phyloP scores from a whole-genome alignment of 23 red algal genomes.

The Gracilariopsis chorda region DNA sequence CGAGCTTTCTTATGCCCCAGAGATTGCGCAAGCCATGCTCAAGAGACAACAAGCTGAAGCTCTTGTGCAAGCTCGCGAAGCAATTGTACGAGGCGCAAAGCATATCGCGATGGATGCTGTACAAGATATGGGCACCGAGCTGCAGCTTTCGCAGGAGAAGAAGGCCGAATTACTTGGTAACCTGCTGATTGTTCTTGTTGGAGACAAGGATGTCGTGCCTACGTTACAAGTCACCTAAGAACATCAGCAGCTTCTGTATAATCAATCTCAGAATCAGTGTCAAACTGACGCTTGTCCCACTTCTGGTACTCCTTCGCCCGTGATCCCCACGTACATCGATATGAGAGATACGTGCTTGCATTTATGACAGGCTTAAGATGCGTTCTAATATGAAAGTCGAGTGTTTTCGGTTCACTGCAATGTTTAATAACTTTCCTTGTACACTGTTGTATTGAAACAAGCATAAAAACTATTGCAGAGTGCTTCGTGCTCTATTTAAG shows the following conservation, averaged over 20 bases:
- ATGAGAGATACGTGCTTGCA: background rate
- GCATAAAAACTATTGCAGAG: no score
- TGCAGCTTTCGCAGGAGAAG: slow-evolving; percentile 26
- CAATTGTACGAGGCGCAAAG: slow-evolving; percentile 57
- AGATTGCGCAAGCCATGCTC: slow-evolving; percentile 74
- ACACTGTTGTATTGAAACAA: no score
- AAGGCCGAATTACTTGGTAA: slow-evolving; percentile 27
- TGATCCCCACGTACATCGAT: background rate
- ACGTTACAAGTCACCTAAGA: slow-evolving; percentile 19
- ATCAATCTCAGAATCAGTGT: background rate
- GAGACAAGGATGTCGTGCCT: slow-evolving; percentile 66
- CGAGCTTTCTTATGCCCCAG: slow-evolving; percentile 69
- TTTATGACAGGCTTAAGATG: background rate
- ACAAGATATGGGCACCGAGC: background rate
- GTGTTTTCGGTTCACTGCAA: background rate
- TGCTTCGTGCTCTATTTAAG: no score
- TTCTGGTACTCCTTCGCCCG: background rate
- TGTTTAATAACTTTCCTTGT: no score
- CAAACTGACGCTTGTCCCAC: background rate
- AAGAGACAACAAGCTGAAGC: slow-evolving; percentile 76
- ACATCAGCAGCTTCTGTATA: background rate
- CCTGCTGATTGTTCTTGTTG: slow-evolving; percentile 58
- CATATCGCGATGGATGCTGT: slow-evolving; percentile 65
- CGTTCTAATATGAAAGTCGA: background rate
- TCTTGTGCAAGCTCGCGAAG: slow-evolving; percentile 39